Percentiles rank a stretch among this genome's conserved stretches.
phyloP scores from a whole-genome alignment of 257 asterid species.

The Capsicum baccatum region DNA sequence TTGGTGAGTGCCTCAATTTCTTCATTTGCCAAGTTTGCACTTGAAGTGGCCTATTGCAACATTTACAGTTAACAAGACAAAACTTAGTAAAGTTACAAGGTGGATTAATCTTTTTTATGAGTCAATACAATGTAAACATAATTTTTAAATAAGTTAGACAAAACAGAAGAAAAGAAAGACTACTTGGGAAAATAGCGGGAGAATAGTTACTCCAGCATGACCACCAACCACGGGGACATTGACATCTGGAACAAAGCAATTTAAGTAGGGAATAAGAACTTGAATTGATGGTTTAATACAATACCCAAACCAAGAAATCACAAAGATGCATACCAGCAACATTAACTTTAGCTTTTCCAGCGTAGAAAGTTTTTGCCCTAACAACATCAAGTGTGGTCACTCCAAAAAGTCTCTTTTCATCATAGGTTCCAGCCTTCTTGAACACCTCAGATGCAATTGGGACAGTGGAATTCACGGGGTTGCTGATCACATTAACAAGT shows the following conservation, averaged over 20 bases:
- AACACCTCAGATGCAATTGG: constrained; percentile 48
- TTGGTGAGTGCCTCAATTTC: constrained; percentile 36
- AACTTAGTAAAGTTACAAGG: constrained; percentile 13
- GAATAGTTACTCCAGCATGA: constrained; percentile 46
- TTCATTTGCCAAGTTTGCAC: constrained; percentile 34
- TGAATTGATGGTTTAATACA: background rate
- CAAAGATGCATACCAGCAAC: constrained; percentile 37
- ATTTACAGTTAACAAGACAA: background rate
- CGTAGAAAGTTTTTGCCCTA: constrained; percentile 46
- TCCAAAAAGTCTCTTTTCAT: constrained; percentile 46
- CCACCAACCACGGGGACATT: constrained; percentile 47
- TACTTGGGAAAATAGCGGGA: constrained; percentile 45
- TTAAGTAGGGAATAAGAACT: background rate
- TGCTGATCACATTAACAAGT: constrained; percentile 42
- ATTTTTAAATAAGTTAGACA: background rate
- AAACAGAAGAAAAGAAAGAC: background rate
- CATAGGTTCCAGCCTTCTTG: constrained; percentile 43
- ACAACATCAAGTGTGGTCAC: constrained; percentile 47
- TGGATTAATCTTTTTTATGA: background rate
- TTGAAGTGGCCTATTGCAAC: constrained; percentile 37
- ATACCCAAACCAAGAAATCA: background rate
- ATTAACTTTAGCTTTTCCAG: constrained; percentile 40
- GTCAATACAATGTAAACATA: background rate
- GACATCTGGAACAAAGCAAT: constrained; percentile 36
- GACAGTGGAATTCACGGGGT: constrained; percentile 46